These are phyloP conservation scores for Corylus americana DNA, from an alignment of 306 rosid genomes.

Conservation along the genomic window DNA sequence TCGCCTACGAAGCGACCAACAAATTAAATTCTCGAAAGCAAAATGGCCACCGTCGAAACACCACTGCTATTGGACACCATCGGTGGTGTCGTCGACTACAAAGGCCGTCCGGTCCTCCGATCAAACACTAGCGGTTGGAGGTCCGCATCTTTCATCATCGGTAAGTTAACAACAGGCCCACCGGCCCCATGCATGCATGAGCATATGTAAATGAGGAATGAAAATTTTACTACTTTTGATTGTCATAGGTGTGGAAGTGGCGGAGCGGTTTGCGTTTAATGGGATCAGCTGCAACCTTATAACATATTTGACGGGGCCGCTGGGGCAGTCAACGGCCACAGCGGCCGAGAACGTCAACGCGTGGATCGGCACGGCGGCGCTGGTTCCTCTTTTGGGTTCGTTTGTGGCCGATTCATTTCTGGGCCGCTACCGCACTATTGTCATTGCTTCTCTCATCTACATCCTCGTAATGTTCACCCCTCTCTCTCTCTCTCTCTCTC, in stretches of 20 bases:
- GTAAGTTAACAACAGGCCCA: conserved; percentile 4
- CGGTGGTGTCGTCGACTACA: conserved; percentile 37
- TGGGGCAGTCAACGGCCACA: conserved; percentile 42
- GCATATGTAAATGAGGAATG: too few relatives aligned
- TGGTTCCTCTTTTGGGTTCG: conserved; percentile 48
- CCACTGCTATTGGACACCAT: conserved; percentile 40
- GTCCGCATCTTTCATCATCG: conserved; percentile 47
- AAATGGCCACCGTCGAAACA: conserved; percentile 11
- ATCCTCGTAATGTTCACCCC: conserved; percentile 30
- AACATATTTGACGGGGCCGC: conserved; percentile 37
- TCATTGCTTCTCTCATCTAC: conserved; percentile 36
- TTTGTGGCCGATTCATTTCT: conserved; percentile 44
- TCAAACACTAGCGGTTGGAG: conserved; percentile 47
- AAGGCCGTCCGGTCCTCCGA: conserved; percentile 27
- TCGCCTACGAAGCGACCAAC: too few relatives aligned
- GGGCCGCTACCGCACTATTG: conserved; percentile 47
- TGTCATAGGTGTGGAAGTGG: conserved; percentile 41
- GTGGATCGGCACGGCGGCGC: conserved; percentile 39
- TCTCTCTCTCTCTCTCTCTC: too few relatives aligned
- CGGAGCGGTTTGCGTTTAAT: conserved; percentile 49
- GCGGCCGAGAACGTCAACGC: conserved; percentile 41
- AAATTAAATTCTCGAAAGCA: too few relatives aligned
- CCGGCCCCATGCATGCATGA: too few relatives aligned
- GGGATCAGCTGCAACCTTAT: conserved; percentile 43
- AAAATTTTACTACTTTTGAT: too few relatives aligned